A percentile compares a stretch with the other conserved stretches of the same genome.
Evolutionary conservation across 306 rosid species (phyloP).

Genomic region (Dalbergia cochinchinensis): DNA sequence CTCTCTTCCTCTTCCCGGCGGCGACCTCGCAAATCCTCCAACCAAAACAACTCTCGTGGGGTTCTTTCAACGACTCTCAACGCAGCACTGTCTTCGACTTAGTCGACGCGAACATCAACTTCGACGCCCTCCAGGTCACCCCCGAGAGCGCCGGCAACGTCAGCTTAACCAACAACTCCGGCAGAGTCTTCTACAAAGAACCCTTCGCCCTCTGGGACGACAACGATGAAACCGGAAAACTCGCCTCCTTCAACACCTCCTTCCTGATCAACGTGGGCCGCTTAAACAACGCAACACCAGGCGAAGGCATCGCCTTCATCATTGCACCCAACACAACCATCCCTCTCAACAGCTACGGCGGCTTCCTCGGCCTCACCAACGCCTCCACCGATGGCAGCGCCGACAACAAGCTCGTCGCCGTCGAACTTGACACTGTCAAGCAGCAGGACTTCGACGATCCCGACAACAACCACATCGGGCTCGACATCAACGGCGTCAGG

Average conservation of each 20-base stretch:
- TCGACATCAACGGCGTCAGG: slow-evolving; percentile 61
- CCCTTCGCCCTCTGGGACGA: slow-evolving; percentile 65
- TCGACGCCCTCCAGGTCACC: slow-evolving; percentile 64
- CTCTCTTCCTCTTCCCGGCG: slow-evolving; percentile 44
- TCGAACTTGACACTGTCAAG: slow-evolving; percentile 77
- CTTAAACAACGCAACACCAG: slow-evolving; percentile 46
- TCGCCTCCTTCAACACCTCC: slow-evolving; percentile 71
- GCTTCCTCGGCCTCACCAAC: slow-evolving; percentile 77
- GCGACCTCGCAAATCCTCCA: slow-evolving; percentile 34
- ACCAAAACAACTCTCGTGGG: slow-evolving; percentile 23
- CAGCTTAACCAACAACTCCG: slow-evolving; percentile 44
- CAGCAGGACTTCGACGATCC: slow-evolving; percentile 57
- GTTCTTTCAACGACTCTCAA: slow-evolving; percentile 55
- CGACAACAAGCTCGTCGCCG: slow-evolving; percentile 62
- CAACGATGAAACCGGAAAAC: neutral
- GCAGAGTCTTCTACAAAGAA: slow-evolving; percentile 53
- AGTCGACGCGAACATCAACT: slow-evolving; percentile 52
- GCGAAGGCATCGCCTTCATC: slow-evolving; percentile 73
- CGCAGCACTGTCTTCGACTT: slow-evolving; percentile 27
- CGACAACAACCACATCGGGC: slow-evolving; percentile 71
- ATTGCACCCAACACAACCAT: slow-evolving; percentile 52
- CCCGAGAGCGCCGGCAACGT: slow-evolving; percentile 64
- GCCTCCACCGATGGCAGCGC: slow-evolving; percentile 62
- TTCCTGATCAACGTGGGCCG: slow-evolving; percentile 65
- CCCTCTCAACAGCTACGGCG: slow-evolving; percentile 59